Conservation (phyloP, 345 rosid species). For the Euphorbia lathyris region DNA sequence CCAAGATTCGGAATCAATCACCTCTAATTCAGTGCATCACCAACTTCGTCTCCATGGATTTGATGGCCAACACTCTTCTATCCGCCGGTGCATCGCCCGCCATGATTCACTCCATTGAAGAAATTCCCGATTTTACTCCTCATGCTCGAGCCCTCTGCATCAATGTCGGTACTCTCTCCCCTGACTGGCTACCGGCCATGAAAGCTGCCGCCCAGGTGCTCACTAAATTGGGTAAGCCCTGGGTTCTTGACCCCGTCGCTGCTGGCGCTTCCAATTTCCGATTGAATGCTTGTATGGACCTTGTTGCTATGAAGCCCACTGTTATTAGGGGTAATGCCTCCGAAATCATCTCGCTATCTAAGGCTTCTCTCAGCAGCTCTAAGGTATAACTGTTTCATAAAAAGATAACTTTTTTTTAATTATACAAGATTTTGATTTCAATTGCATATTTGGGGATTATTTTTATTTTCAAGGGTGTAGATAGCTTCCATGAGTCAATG, state of each 20-base stretch:
- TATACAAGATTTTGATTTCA: neutral
- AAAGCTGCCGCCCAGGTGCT: constrained; percentile 59
- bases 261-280: constrained; percentile 76
- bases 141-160: constrained; percentile 54
- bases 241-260: constrained; percentile 94
- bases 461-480: constrained; percentile 53
- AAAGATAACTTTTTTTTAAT: too few relatives aligned
- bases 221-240: constrained; percentile 48
- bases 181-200: constrained; percentile 77
- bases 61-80: constrained; percentile 77
- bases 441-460: neutral
- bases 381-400: constrained; percentile 38
- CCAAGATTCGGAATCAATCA: constrained; percentile 45
- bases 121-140: constrained; percentile 82
- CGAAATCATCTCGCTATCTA: constrained; percentile 67
- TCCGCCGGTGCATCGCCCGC: constrained; percentile 95
- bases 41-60: constrained; percentile 89
- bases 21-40: constrained; percentile 92
- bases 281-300: constrained; percentile 69
- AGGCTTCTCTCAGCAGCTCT: constrained; percentile 47
- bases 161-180: constrained; percentile 75
- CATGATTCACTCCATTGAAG: constrained; percentile 67
- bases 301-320: constrained; percentile 53
- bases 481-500: constrained; percentile 68
- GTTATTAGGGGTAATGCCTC: constrained; percentile 88